Evolutionary conservation across 495 filamentous ascomycete genomes (phyloP), one percentile per base, ranked within the genome.

Genomic region (Aspergillus heteromorphus): DNA sequence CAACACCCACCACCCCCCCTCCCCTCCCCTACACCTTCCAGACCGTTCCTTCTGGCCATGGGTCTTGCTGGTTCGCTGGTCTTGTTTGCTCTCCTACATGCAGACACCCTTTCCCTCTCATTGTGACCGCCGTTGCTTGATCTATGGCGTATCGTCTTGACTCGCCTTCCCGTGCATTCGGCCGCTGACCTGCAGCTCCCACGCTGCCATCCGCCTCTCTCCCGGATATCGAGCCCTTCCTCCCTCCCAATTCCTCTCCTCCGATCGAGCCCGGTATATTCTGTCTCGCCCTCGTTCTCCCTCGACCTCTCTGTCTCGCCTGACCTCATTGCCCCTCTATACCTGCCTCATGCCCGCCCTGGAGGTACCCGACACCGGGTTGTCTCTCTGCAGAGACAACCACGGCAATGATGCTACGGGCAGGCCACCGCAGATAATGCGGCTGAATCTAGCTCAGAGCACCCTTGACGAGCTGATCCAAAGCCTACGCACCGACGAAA

Each of bases 391-490:
- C 49, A 74, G 69, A 66, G 69, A 71, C 40, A 59, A 66, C 61
- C 60, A 66, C 55, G 68, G 67, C 40, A 59, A 49, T 27, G 65
- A 64, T 20, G 41, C 61, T 25, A 50, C 66, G 51, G 57, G 61
- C 36, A 75, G 73, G 55, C 65, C 65, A 18, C 57, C 65, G 31
- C 82, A 83, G 65, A 72, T 79, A 51, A 83, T 91, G 73, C 84
- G 84, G 55, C 68, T 91, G 53, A 81, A 79, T 21, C 68, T 91
- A 53, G 79, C 75, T 56, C 80, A 87, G 67, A 79, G 69, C 53
- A 77, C 84, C 29, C 79, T 90, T 55, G 82, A 88, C 61, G 82
- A 89, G 27, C 80, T 91, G 68, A 84, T 90, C 53, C 78, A 81
- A 57, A 82, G 77, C 59, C 78, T 87, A 18, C 79, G 82, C 40